phyloP scores from a whole-genome alignment of 1,284 basidiomycete species.

The Earliella scabrosa region DNA sequence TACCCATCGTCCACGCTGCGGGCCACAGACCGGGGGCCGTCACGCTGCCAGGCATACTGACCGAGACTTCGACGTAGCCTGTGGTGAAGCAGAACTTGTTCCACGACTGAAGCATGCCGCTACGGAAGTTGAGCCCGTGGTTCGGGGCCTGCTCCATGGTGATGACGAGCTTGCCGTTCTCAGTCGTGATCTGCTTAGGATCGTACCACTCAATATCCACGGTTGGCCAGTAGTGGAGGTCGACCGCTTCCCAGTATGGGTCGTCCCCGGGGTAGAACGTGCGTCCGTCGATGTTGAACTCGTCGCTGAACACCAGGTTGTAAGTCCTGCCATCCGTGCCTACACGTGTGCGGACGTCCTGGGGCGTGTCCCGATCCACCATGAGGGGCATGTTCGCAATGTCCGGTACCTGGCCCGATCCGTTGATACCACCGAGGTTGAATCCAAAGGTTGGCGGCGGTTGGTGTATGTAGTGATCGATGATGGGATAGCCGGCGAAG shows the following conservation, averaged over 20 bases:
- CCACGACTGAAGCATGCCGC: slow-evolving; percentile 84
- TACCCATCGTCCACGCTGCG: slow-evolving; percentile 54
- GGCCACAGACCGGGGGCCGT: slow-evolving; percentile 76
- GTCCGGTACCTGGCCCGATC: slow-evolving; percentile 69
- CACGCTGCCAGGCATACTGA: slow-evolving; percentile 82
- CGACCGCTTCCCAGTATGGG: slow-evolving; percentile 76
- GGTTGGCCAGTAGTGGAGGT: slow-evolving; percentile 82
- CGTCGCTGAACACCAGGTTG: slow-evolving; percentile 89
- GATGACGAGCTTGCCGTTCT: slow-evolving; percentile 77
- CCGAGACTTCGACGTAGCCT: slow-evolving; percentile 82
- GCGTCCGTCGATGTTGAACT: slow-evolving; percentile 83
- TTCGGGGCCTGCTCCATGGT: slow-evolving; percentile 65
- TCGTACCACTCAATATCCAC: slow-evolving; percentile 88
- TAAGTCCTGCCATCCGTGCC: slow-evolving; percentile 79
- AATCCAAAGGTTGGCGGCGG: slow-evolving; percentile 48
- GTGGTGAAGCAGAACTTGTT: slow-evolving; percentile 95
- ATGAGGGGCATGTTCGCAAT: slow-evolving; percentile 59
- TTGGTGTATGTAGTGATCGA: slow-evolving; percentile 49
- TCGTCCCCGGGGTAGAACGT: slow-evolving; percentile 83
- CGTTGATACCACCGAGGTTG: slow-evolving; percentile 79
- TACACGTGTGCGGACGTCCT: slow-evolving; percentile 45
- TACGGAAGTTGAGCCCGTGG: slow-evolving; percentile 80
- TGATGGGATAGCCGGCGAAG: slow-evolving; percentile 83
- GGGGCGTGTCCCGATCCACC: slow-evolving; percentile 75
- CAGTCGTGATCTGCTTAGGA: slow-evolving; percentile 72